Evolutionary conservation across 495 filamentous ascomycete genomes (phyloP).

Genomic region (Hypomontagnella submonticulosa): DNA sequence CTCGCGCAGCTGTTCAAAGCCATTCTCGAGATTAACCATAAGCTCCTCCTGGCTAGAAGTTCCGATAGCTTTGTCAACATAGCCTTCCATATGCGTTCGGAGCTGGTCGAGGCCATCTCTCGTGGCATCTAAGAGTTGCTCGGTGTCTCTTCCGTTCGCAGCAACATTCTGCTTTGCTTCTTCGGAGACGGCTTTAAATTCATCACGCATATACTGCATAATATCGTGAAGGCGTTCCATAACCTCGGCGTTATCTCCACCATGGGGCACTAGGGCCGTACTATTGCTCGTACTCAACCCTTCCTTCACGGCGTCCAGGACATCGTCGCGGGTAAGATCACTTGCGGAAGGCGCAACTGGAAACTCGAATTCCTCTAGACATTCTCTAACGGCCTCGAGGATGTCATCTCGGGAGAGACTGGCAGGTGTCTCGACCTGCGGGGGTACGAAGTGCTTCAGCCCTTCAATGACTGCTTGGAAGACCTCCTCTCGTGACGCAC

Average conservation of each 20-base stretch:
- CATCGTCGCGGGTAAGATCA: slow-evolving; percentile 63
- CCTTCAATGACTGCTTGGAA: slow-evolving; percentile 84
- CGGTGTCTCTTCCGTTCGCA: slow-evolving; percentile 78
- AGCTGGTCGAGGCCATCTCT: slow-evolving; percentile 86
- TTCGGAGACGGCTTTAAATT: slow-evolving; percentile 67
- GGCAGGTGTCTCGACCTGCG: slow-evolving; percentile 71
- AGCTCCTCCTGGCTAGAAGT: slow-evolving; percentile 76
- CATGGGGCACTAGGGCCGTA: slow-evolving; percentile 49
- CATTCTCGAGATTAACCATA: slow-evolving; percentile 82
- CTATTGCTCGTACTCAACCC: slow-evolving; percentile 56
- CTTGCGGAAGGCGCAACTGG: slow-evolving; percentile 60
- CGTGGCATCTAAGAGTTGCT: slow-evolving; percentile 84
- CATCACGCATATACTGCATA: slow-evolving; percentile 74
- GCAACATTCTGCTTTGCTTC: slow-evolving; percentile 80
- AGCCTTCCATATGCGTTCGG: slow-evolving; percentile 77
- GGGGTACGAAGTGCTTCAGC: slow-evolving; percentile 78
- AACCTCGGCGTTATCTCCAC: slow-evolving; percentile 66
- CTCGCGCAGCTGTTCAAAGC: slow-evolving; percentile 76
- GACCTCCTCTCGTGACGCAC: slow-evolving; percentile 80
- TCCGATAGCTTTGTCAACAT: slow-evolving; percentile 48
- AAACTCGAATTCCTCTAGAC: slow-evolving; percentile 78
- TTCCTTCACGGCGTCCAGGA: slow-evolving; percentile 65
- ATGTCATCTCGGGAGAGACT: slow-evolving; percentile 82
- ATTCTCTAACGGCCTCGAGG: slow-evolving; percentile 77
- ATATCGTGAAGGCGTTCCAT: slow-evolving; percentile 79